Percentiles rank a stretch among this genome's conserved stretches.
Conservation (phyloP, 306 rosid genomes). For the Crataegus laevigata region DNA sequence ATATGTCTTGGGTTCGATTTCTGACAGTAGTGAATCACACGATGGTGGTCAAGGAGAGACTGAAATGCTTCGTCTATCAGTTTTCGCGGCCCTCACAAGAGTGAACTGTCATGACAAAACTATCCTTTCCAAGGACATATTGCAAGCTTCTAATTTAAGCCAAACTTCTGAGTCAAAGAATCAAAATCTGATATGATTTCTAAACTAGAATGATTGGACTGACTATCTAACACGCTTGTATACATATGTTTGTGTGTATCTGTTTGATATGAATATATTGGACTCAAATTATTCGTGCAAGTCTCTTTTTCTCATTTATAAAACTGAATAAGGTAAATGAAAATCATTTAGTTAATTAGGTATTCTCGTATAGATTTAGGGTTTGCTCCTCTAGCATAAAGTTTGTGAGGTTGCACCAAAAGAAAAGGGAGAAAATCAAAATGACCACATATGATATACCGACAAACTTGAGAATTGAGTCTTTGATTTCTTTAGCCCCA, state of each 20-base stretch:
- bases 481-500: not conserved
- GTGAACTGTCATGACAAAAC: no score
- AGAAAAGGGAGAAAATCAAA: not conserved
- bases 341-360: not conserved
- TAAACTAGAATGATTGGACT: not conserved
- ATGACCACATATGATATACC: not conserved
- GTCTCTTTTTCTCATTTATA: not conserved
- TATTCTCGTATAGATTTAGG: not conserved
- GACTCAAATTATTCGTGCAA: not conserved
- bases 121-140: not conserved
- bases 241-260: not conserved
- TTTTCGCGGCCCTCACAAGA: accelerated
- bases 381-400: not conserved
- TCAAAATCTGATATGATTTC: not conserved
- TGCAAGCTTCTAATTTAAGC: not conserved
- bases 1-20: no score
- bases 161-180: not conserved
- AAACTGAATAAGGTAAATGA: not conserved
- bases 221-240: not conserved
- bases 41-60: no score
- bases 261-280: not conserved
- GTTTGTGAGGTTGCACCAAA: not conserved
- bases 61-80: no score
- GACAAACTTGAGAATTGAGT: not conserved
- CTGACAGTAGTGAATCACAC: accelerated